phyloP scores from a whole-genome alignment of 2,329 filamentous ascomycete species.

The Diplodia seriata region DNA sequence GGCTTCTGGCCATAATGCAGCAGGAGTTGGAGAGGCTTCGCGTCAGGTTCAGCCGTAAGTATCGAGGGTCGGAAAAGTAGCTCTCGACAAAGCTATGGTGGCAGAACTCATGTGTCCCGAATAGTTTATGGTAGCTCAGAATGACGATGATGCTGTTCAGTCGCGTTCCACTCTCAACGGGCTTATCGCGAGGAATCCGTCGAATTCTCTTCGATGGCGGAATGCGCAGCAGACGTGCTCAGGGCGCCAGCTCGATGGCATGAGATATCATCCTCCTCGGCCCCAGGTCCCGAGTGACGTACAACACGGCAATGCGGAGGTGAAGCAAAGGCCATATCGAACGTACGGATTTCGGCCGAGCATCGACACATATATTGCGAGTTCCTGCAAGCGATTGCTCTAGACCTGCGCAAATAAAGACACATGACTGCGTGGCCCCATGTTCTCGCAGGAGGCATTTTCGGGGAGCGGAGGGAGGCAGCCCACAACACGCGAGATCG shows the following conservation, averaged over 20 bases:
- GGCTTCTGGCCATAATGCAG: background rate
- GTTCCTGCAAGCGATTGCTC: slow-evolving; percentile 1
- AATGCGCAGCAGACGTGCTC: background rate
- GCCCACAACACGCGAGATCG: slow-evolving; percentile 28
- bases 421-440: slow-evolving; percentile 23
- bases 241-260: background rate
- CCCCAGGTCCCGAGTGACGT: background rate
- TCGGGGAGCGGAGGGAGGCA: slow-evolving; percentile 13
- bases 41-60: background rate
- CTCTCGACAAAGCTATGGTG: background rate
- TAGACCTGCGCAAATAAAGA: slow-evolving; percentile 18
- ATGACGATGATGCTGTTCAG: background rate
- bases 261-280: background rate
- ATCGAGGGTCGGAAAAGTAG: background rate
- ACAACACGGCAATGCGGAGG: background rate
- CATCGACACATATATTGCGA: slow-evolving; percentile 12
- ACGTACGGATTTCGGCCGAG: slow-evolving; percentile 24
- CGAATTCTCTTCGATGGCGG: background rate
- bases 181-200: background rate
- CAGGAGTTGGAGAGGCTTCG: background rate
- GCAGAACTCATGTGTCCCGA: background rate
- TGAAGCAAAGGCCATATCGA: slow-evolving; percentile 13
- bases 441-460: slow-evolving; percentile 20
- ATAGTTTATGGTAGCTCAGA: background rate
- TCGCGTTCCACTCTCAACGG: background rate